Evolutionary conservation across 2,329 filamentous ascomycete species (phyloP), one percentile per base, ranked within the genome.

Genomic region (Aspergillus luchuensis): DNA sequence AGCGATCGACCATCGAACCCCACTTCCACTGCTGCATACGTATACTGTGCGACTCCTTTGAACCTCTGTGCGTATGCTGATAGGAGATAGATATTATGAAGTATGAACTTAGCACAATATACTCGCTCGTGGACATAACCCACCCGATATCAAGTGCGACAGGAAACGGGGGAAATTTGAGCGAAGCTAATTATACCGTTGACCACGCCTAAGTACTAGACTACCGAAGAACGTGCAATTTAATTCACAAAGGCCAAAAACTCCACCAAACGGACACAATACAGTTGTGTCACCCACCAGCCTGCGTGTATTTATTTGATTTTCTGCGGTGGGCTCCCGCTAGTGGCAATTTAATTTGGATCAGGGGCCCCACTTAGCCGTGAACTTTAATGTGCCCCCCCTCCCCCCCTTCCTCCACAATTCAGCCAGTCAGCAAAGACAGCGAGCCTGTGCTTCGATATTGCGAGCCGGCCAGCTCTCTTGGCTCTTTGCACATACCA

Each of bases 331-430:
- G 45, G 25, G 7, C 25, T 47, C 39, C 53, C 53, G 53, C 53
- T 56, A 56, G 53, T 56, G 41, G 53, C 53, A 56, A 56, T 41
- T 56, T 56, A 56, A 56, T 55, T 55, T 55, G 52, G 38, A 56
- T 56, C 53, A 13, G 2, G 28, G 4, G 28, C n/a, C 23, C 52
- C 53, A 56, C 53, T 56, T 56, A 10, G 39, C 28, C 17, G 25
- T 8, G 21, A 47, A 45, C 23, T 55, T 55, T n/a, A 55, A 45
- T 55, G 23, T 30, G 13, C 23, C 47, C 25, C 25, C 41, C 10
- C 19, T 2, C 7, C 39, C 15, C 7, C 15, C 41, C 8, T 11
- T 50, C 23, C 23, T 30, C 41, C 41, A n/a, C 41, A 45, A 13
- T 13, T 36, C 47, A 50, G 47, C 47, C 47, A 50, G 47, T 50